Evolutionary conservation across 164 flowering plant genomes (phyloP).

Genomic region (Nelumbo lutea): DNA sequence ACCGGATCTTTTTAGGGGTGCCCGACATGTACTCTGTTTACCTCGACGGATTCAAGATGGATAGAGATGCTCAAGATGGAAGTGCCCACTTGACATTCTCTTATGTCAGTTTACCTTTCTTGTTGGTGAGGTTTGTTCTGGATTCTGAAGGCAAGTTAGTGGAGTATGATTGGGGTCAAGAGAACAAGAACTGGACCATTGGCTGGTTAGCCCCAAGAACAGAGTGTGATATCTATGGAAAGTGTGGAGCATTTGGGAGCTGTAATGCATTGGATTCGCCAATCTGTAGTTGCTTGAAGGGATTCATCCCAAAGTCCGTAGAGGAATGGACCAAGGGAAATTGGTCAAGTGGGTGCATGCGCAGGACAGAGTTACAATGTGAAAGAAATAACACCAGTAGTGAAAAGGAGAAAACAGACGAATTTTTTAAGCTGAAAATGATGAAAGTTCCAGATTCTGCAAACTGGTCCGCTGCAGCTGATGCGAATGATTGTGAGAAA

Average conservation of each 20-base stretch:
- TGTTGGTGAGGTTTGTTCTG: constrained; percentile 28
- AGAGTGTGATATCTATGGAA: constrained; percentile 46
- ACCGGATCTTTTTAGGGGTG: constrained; percentile 34
- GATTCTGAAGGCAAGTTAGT: constrained; percentile 38
- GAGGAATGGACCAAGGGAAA: constrained; percentile 46
- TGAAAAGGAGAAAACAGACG: constrained; percentile 11
- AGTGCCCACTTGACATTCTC: constrained; percentile 22
- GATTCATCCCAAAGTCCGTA: constrained; percentile 33
- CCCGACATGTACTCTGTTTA: constrained; percentile 30
- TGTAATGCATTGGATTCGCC: constrained; percentile 23
- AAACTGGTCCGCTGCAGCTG: background rate
- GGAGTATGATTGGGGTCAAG: constrained; percentile 41
- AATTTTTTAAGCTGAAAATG: constrained; percentile 9
- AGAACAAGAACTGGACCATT: constrained; percentile 26
- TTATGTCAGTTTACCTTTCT: constrained; percentile 22
- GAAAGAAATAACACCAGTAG: constrained; percentile 14
- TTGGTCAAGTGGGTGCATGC: constrained; percentile 61
- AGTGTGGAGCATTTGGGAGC: constrained; percentile 52
- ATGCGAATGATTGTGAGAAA: constrained; percentile 24
- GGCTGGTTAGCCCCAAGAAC: constrained; percentile 25
- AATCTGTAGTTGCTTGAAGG: constrained; percentile 46
- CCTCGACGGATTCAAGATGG: constrained; percentile 36
- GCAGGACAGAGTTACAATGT: constrained; percentile 34
- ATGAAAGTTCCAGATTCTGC: constrained; percentile 21
- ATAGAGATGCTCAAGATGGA: constrained; percentile 15